phyloP scores from a whole-genome alignment of 306 rosid species.

The Alnus glutinosa region DNA sequence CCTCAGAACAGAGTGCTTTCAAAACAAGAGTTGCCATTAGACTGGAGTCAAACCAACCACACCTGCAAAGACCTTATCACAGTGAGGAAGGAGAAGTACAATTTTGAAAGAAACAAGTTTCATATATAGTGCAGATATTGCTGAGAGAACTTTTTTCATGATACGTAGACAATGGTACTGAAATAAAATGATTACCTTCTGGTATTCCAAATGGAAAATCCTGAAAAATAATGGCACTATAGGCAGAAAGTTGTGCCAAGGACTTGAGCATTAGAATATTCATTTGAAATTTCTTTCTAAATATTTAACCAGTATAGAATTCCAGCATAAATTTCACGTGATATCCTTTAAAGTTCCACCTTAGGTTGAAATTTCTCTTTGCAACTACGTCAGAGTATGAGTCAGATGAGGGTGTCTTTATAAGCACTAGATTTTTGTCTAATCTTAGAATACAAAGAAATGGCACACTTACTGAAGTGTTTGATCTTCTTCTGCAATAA shows the following conservation, averaged over 20 bases:
- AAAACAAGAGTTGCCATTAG: constrained; percentile 26
- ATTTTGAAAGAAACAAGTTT: constrained; percentile 10
- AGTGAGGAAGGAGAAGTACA: background rate
- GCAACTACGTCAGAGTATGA: background rate
- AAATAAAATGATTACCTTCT: background rate
- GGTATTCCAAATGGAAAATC: background rate
- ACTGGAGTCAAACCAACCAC: constrained; percentile 78
- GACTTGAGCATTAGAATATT: background rate
- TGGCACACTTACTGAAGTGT: background rate
- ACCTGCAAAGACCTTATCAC: constrained; percentile 40
- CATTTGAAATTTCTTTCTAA: too few relatives aligned
- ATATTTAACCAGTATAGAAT: background rate
- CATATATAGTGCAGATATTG: background rate
- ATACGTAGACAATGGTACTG: background rate
- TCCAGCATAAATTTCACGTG: background rate
- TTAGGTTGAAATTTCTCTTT: background rate
- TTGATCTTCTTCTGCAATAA: background rate
- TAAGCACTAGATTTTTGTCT: background rate
- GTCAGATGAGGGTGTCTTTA: background rate
- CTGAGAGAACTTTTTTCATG: background rate
- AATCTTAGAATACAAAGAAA: background rate
- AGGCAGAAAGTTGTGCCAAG: background rate
- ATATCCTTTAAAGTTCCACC: background rate
- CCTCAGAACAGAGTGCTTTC: constrained; percentile 25
- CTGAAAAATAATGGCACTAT: background rate